Evolutionary conservation across 306 rosid species (phyloP).

Genomic region (Trichosanthes truncata): DNA sequence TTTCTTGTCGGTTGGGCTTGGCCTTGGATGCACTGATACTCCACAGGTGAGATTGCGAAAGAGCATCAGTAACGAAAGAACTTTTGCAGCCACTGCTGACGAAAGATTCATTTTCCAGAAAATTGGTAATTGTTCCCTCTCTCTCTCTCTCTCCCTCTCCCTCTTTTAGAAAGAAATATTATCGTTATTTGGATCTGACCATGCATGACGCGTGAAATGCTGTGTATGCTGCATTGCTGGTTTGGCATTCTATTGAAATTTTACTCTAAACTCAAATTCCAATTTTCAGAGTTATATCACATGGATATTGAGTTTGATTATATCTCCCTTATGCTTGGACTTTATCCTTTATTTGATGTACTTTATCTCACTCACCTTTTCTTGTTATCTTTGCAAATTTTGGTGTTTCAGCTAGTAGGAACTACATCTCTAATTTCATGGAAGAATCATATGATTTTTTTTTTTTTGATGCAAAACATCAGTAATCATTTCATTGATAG

Average conservation of each 20-base stretch:
- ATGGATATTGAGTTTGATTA: background rate
- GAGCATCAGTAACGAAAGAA: conserved; percentile 90
- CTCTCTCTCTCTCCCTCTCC: background rate
- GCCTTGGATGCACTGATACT: conserved; percentile 62
- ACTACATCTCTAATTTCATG: background rate
- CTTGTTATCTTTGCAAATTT: background rate
- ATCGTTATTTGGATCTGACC: background rate
- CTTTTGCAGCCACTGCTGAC: conserved; percentile 72
- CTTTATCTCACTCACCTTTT: background rate
- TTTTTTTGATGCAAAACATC: too few species aligned
- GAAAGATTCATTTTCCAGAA: conserved; percentile 38
- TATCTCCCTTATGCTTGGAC: background rate
- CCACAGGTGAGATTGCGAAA: conserved; percentile 62
- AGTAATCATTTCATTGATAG: too few species aligned
- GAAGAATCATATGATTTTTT: background rate
- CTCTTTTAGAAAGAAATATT: too few species aligned
- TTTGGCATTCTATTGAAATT: background rate
- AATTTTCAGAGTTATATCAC: background rate
- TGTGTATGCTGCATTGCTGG: background rate
- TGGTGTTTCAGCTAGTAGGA: background rate
- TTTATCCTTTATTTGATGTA: background rate
- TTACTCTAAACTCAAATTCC: background rate
- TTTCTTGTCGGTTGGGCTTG: conserved; percentile 84
- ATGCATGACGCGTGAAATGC: background rate
- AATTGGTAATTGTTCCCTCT: conserved; percentile 38